These are phyloP conservation scores for Panicum virgatum DNA, from an alignment of 202 grass and related monocot genomes.

Conservation along the genomic window DNA sequence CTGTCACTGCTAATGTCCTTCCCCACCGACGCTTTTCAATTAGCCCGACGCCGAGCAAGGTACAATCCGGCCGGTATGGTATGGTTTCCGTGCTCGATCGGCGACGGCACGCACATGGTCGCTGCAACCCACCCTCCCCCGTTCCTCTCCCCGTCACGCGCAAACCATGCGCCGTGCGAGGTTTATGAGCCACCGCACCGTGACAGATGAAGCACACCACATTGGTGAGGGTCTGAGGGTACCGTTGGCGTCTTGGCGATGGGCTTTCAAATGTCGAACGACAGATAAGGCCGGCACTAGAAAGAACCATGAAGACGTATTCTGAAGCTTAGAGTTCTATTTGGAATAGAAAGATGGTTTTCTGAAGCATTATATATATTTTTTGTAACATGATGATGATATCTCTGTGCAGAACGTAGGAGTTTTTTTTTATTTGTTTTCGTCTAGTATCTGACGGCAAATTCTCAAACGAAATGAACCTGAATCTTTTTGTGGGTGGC, in stretches of 20 bases:
- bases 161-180: constrained; percentile 43
- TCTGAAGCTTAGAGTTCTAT: no score
- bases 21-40: background rate
- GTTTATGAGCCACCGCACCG: constrained; percentile 42
- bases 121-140: constrained; percentile 21
- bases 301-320: background rate
- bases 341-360: background rate
- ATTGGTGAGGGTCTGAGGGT: constrained; percentile 23
- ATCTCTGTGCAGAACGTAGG: background rate
- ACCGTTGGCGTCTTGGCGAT: background rate
- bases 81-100: constrained; percentile 15
- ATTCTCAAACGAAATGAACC: background rate
- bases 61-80: background rate
- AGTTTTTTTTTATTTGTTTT: background rate
- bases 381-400: background rate
- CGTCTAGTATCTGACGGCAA: no score
- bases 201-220: constrained; percentile 57
- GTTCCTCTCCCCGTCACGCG: background rate
- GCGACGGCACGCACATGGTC: constrained; percentile 50
- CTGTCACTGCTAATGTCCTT: background rate
- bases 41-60: background rate
- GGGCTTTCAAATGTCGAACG: constrained; percentile 16
- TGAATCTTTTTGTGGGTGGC: background rate
- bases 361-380: background rate
- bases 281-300: background rate